These are phyloP conservation scores for Aspergillus pseudoglaucus DNA, from an alignment of 2,329 filamentous ascomycete genomes.

Conservation along the genomic window DNA sequence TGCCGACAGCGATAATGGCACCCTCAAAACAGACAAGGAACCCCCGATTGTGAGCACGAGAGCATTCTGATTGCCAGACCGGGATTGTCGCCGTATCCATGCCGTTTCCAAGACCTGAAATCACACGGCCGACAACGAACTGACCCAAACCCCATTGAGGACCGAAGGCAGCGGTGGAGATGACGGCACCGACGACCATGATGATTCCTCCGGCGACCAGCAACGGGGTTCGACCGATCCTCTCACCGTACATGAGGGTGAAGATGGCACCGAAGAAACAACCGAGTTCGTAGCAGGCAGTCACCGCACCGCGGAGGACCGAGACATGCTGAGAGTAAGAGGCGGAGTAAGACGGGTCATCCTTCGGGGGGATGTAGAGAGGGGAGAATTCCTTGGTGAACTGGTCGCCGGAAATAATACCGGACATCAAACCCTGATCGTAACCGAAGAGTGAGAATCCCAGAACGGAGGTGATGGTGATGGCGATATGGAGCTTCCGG, in stretches of 20 bases:
- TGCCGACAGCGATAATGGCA: constrained; percentile 27
- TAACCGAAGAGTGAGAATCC: constrained; percentile 49
- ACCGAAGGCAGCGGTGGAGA: constrained; percentile 19
- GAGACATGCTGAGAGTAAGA: constrained; percentile 25
- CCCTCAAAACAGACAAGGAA: constrained; percentile 30
- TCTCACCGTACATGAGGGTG: constrained; percentile 23
- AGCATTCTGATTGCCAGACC: constrained; percentile 35
- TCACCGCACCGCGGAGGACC: constrained; percentile 48
- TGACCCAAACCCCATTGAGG: constrained; percentile 28
- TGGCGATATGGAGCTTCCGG: constrained; percentile 14
- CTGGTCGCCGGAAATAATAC: constrained; percentile 20
- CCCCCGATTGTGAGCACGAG: constrained; percentile 26
- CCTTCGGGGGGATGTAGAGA: constrained; percentile 24
- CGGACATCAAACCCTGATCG: constrained; percentile 30
- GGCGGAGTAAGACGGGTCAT: constrained; percentile 28
- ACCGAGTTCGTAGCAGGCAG: constrained; percentile 49
- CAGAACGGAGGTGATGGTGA: constrained; percentile 26
- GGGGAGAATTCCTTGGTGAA: constrained; percentile 20
- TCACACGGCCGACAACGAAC: constrained; percentile 33
- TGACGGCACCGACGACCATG: constrained; percentile 27
- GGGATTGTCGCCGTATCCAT: constrained; percentile 36
- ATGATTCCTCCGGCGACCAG: constrained; percentile 51
- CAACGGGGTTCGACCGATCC: constrained; percentile 32
- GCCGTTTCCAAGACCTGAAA: constrained; percentile 33
- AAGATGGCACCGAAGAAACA: constrained; percentile 30